Evolutionary conservation across 1,139 yeast species (phyloP).

Genomic region (Petasospora rhodanensis): DNA sequence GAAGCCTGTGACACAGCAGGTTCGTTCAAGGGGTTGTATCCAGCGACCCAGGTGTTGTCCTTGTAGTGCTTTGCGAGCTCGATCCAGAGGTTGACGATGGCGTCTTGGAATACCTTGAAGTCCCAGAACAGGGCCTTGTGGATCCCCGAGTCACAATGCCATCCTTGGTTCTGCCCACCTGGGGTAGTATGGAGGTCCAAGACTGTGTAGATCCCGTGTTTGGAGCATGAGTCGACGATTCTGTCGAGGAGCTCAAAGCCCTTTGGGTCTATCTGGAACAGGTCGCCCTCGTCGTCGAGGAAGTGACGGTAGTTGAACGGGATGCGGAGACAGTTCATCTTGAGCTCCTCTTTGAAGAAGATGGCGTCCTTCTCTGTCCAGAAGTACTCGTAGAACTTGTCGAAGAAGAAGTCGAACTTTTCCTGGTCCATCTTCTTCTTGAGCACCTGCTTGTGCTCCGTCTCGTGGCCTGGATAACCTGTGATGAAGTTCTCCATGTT

Average conservation of each 20-base stretch:
- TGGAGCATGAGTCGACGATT: constrained; percentile 16
- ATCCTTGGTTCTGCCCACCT: constrained; percentile 24
- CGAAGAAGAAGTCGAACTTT: constrained; percentile 22
- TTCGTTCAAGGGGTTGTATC: constrained; percentile 23
- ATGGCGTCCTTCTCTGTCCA: constrained; percentile 24
- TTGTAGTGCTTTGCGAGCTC: constrained; percentile 22
- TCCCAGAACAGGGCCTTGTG: constrained; percentile 24
- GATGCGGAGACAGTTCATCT: constrained; percentile 20
- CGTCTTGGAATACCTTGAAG: constrained; percentile 22
- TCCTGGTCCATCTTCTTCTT: constrained; percentile 21
- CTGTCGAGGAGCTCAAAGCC: constrained; percentile 20
- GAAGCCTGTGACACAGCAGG: constrained; percentile 22
- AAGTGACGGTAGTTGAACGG: constrained; percentile 24
- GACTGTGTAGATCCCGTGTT: constrained; percentile 21
- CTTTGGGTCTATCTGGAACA: constrained; percentile 20
- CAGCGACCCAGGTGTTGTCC: constrained; percentile 22
- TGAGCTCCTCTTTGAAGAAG: constrained; percentile 20
- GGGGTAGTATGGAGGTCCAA: constrained; percentile 21
- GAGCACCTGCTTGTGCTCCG: constrained; percentile 21
- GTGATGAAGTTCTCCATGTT: constrained; percentile 25
- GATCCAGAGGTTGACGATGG: constrained; percentile 20
- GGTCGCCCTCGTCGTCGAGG: constrained; percentile 20
- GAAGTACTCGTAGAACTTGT: constrained; percentile 23
- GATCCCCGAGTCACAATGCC: constrained; percentile 22
- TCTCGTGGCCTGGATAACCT: constrained; percentile 24